Evolutionary conservation across 2,329 filamentous ascomycete species (phyloP).

Genomic region (Chaetomium sp.): DNA sequence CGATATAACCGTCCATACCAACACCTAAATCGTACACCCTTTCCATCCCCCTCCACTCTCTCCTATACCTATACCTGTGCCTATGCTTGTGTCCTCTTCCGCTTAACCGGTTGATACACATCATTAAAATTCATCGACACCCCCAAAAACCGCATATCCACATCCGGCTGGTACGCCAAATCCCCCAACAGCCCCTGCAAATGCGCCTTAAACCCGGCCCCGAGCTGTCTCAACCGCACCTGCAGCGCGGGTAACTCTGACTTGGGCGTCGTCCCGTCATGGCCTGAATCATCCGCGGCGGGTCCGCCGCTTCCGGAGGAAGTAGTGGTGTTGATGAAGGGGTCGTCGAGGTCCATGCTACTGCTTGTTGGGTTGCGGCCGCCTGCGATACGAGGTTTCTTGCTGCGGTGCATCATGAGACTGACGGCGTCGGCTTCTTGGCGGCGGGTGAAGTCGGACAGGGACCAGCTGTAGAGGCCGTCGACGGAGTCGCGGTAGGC

Average conservation of each 20-base stretch:
- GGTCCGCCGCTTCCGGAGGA: neutral
- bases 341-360: conserved; percentile 42
- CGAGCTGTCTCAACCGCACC: conserved; percentile 64
- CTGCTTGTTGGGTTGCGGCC: neutral
- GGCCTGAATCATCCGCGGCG: conserved; percentile 24
- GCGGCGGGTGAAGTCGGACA: conserved; percentile 87
- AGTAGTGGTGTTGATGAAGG: neutral
- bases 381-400: conserved; percentile 12
- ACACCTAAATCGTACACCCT: no score
- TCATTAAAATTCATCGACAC: conserved; percentile 99
- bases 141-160: conserved; percentile 90
- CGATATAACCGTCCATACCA: no score
- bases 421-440: conserved; percentile 77
- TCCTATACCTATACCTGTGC: no score
- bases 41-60: no score
- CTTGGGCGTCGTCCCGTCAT: conserved; percentile 41
- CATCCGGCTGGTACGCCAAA: conserved; percentile 84
- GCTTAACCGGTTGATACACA: conserved; percentile 73
- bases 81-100: no score
- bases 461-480: conserved; percentile 87
- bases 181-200: conserved; percentile 83
- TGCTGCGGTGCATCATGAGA: conserved; percentile 50
- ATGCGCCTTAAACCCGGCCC: conserved; percentile 67
- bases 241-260: conserved; percentile 68
- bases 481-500: conserved; percentile 90